phyloP scores from a whole-genome alignment of 73 alveolate genomes.

The Paramecium caudatum region DNA sequence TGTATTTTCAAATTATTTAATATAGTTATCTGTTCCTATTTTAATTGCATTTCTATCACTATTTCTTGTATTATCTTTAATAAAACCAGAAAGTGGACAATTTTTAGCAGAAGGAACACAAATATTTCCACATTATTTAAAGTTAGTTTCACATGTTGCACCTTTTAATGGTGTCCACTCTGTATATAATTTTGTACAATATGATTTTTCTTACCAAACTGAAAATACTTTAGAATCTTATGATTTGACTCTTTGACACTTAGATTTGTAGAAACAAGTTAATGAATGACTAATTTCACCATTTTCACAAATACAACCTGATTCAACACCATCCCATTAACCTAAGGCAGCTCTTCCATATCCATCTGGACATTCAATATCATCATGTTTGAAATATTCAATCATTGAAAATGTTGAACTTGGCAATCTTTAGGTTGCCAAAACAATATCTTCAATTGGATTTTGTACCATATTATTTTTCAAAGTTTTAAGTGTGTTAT shows the following conservation, averaged over 20 bases:
- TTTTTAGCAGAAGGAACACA: not conserved
- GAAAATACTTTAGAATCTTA: not conserved
- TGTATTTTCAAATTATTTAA: not conserved
- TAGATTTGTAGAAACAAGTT: constrained; percentile 7
- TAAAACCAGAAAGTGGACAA: constrained; percentile 41
- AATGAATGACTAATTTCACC: not conserved
- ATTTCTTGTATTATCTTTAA: not conserved
- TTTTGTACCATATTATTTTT: constrained; percentile 1
- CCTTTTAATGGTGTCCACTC: constrained; percentile 43
- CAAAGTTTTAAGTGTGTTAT: constrained; percentile 47
- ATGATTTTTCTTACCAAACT: constrained; percentile 24
- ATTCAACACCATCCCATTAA: constrained; percentile 50
- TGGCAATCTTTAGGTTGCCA: not conserved
- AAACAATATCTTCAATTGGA: constrained; percentile 37
- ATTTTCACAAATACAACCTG: constrained; percentile 59
- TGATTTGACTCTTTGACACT: constrained; percentile 22
- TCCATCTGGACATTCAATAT: constrained; percentile 13
- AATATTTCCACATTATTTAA: constrained; percentile 5
- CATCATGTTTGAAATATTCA: constrained; percentile 4
- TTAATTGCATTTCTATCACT: constrained; percentile 25
- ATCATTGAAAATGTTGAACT: not conserved
- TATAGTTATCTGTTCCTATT: constrained; percentile 31
- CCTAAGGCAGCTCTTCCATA: constrained; percentile 39
- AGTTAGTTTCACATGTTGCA: not conserved
- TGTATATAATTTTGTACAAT: not conserved